Evolutionary conservation across 306 rosid species (phyloP).

Genomic region (Vigna trinervia): DNA sequence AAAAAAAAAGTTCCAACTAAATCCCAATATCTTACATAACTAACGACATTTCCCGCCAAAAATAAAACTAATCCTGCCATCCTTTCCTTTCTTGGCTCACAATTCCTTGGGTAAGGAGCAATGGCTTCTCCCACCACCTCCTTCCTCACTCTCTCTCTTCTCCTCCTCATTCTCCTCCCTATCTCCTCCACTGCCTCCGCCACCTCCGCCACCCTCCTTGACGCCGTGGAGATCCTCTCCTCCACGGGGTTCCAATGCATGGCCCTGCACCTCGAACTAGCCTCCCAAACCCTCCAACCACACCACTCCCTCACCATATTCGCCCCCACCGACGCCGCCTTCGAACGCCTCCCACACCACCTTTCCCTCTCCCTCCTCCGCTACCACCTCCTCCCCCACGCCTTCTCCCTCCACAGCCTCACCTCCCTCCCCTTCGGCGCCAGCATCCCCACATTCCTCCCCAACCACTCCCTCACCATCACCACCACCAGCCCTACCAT

Average conservation of each 20-base stretch:
- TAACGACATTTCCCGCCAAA: background rate
- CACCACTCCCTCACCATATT: slow-evolving; percentile 58
- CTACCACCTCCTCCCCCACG: slow-evolving; percentile 62
- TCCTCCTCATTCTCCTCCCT: slow-evolving; percentile 34
- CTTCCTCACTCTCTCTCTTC: slow-evolving; percentile 31
- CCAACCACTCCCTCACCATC: slow-evolving; percentile 50
- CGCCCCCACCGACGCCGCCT: slow-evolving; percentile 54
- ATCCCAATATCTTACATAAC: background rate
- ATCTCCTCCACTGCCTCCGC: slow-evolving; percentile 44
- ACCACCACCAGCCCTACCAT: slow-evolving; percentile 44
- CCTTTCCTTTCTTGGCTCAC: too few relatives aligned
- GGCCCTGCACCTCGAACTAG: slow-evolving; percentile 61
- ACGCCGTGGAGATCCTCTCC: slow-evolving; percentile 67
- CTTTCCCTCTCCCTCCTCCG: slow-evolving; percentile 57
- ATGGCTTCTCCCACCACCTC: slow-evolving; percentile 52
- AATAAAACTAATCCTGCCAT: background rate
- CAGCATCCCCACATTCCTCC: slow-evolving; percentile 57
- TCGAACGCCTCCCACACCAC: slow-evolving; percentile 45
- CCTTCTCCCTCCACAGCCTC: slow-evolving; percentile 57
- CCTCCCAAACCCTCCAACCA: slow-evolving; percentile 49
- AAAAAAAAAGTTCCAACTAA: background rate
- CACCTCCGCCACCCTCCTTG: slow-evolving; percentile 45
- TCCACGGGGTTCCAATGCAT: slow-evolving; percentile 59
- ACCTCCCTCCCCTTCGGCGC: slow-evolving; percentile 65
- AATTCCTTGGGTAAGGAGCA: background rate